A percentile compares a stretch with the other conserved stretches of the same genome.
Conservation (phyloP, 2,329 filamentous ascomycete genomes). For the Cordyceps fumosorosea region DNA sequence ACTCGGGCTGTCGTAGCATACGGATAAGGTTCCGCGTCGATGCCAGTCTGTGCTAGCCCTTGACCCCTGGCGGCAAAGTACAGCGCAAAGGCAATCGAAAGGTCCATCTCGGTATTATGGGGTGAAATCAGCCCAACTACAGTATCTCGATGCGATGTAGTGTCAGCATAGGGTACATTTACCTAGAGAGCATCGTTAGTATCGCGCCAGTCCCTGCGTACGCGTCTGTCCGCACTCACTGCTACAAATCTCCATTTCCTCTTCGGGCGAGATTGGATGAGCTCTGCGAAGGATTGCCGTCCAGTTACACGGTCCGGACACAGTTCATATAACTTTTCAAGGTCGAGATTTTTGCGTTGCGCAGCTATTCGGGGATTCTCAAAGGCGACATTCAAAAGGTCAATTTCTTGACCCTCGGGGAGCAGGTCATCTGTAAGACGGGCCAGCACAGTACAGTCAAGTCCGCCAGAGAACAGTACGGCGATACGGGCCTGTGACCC, state of each 20-base stretch:
- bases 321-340: constrained; percentile 57
- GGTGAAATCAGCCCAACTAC: constrained; percentile 78
- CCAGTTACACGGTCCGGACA: constrained; percentile 91
- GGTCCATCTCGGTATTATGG: constrained; percentile 97
- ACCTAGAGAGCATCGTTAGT: constrained; percentile 38
- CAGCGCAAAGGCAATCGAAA: constrained; percentile 88
- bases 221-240: constrained; percentile 32
- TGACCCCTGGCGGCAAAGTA: constrained; percentile 84
- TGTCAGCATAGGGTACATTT: constrained; percentile 75
- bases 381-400: constrained; percentile 93
- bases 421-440: constrained; percentile 72
- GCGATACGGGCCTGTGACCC: constrained; percentile 52
- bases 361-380: constrained; percentile 77
- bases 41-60: constrained; percentile 39
- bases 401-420: constrained; percentile 61
- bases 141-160: constrained; percentile 57
- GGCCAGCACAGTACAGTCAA: constrained; percentile 87
- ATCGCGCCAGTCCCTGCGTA: constrained; percentile 1
- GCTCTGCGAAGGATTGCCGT: constrained; percentile 69
- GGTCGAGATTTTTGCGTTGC: constrained; percentile 34
- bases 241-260: constrained; percentile 79
- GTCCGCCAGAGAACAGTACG: constrained; percentile 85
- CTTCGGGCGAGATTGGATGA: constrained; percentile 59
- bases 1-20: constrained; percentile 73
- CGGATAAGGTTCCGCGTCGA: constrained; percentile 20